Percentiles rank a stretch among this genome's conserved stretches.
Conservation (phyloP, 2,329 filamentous ascomycete species). For the Cadophora gregata region DNA sequence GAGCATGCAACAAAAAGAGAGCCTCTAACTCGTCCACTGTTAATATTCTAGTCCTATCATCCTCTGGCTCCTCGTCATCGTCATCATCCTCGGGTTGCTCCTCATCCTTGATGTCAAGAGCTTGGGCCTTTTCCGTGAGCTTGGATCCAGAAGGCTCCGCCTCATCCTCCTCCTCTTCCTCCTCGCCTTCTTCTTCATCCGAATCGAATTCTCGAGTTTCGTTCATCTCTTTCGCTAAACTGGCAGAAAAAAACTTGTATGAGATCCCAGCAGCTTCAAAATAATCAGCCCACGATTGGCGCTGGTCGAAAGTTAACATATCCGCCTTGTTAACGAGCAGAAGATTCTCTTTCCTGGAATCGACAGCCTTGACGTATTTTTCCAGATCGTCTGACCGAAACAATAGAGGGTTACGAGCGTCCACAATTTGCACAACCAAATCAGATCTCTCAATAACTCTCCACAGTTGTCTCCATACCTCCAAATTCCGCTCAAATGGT, state of each 20-base stretch:
- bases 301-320: slow-evolving; percentile 92
- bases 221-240: slow-evolving; percentile 86
- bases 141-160: slow-evolving; percentile 29
- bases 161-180: slow-evolving; percentile 26
- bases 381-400: slow-evolving; percentile 96
- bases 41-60: slow-evolving; percentile 73
- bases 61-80: slow-evolving; percentile 38
- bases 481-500: slow-evolving; percentile 94
- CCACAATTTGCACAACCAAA: slow-evolving; percentile 96
- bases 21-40: slow-evolving; percentile 92
- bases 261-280: slow-evolving; percentile 81
- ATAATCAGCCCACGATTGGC: slow-evolving; percentile 84
- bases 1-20: slow-evolving; percentile 81
- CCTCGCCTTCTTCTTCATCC: slow-evolving; percentile 48
- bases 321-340: slow-evolving; percentile 98
- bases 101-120: slow-evolving; percentile 49
- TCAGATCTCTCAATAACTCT: slow-evolving; percentile 97
- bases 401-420: slow-evolving; percentile 91
- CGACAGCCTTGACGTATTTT: slow-evolving; percentile 90
- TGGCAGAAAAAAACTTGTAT: slow-evolving; percentile 96
- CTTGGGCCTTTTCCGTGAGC: slow-evolving; percentile 46
- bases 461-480: slow-evolving; percentile 98
- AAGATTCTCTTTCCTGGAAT: slow-evolving; percentile 86
- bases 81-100: slow-evolving; percentile 43
- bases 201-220: slow-evolving; percentile 68